Percentiles rank a stretch among this genome's conserved stretches.
These are phyloP conservation scores for Tuber brumale DNA, from an alignment of 495 filamentous ascomycete genomes.

Conservation along the genomic window DNA sequence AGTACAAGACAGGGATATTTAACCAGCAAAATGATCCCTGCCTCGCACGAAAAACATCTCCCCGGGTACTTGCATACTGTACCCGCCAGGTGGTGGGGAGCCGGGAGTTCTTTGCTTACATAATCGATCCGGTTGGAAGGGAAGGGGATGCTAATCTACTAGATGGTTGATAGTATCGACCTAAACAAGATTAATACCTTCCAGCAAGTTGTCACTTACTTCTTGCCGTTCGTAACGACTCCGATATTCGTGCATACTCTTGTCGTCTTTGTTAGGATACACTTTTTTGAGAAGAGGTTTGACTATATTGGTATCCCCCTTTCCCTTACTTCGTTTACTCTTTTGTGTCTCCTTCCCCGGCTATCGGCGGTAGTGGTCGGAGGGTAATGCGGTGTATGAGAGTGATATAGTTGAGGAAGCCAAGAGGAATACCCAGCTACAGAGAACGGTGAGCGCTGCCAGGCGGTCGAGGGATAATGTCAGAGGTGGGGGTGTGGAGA, in stretches of 20 bases:
- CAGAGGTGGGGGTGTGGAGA: constrained; percentile 11
- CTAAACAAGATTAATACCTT: constrained; percentile 68
- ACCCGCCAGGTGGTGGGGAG: background rate
- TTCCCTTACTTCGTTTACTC: background rate
- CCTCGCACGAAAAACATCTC: too few species aligned
- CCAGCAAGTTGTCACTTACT: constrained; percentile 68
- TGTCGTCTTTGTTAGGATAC: constrained; percentile 82
- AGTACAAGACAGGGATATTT: too few species aligned
- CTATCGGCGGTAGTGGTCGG: background rate
- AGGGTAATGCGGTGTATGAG: background rate
- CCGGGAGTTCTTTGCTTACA: constrained; percentile 1
- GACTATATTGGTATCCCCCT: constrained; percentile 57
- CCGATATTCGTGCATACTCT: constrained; percentile 83
- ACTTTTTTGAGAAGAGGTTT: constrained; percentile 97
- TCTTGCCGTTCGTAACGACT: constrained; percentile 68
- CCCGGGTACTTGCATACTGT: too few species aligned
- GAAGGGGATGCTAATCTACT: constrained; percentile 3
- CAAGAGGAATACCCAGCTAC: constrained; percentile 19
- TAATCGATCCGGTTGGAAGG: background rate
- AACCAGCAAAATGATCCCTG: too few species aligned
- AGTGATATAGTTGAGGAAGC: constrained; percentile 22
- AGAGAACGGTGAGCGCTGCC: constrained; percentile 23
- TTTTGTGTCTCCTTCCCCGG: background rate
- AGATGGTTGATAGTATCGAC: constrained; percentile 50
- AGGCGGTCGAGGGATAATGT: constrained; percentile 15